These are phyloP conservation scores for Russula virescens DNA, from an alignment of 768 basidiomycete species.

Conservation along the genomic window DNA sequence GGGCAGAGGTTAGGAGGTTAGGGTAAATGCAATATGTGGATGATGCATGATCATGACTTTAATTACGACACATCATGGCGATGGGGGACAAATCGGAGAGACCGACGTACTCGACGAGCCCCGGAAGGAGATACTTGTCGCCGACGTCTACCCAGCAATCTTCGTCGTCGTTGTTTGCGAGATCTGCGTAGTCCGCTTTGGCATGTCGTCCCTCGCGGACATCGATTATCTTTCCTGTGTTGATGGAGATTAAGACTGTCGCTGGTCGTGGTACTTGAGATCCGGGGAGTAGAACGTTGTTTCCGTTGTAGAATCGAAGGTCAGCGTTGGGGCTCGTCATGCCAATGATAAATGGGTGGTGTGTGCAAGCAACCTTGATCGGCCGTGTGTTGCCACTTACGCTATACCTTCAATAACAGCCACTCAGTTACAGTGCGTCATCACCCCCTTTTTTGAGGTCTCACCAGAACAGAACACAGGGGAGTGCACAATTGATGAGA, in stretches of 20 bases:
- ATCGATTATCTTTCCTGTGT: conserved; percentile 38
- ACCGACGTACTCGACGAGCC: conserved; percentile 47
- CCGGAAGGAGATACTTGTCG: conserved; percentile 42
- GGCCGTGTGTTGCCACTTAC: too few relatives aligned
- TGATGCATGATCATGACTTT: neutral
- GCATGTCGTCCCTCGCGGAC: conserved; percentile 28
- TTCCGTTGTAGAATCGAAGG: conserved; percentile 12
- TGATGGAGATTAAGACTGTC: conserved; percentile 38
- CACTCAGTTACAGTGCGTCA: too few relatives aligned
- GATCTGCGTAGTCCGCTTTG: conserved; percentile 24
- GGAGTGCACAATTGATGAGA: too few relatives aligned
- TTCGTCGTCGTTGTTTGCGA: conserved; percentile 21
- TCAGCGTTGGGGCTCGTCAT: conserved; percentile 3
- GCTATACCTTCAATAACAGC: too few relatives aligned
- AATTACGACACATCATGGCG: neutral
- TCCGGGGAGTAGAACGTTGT: conserved; percentile 29
- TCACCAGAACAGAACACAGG: too few relatives aligned
- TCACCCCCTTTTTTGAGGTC: too few relatives aligned
- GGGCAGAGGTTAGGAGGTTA: too few relatives aligned
- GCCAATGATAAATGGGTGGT: neutral
- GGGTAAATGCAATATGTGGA: neutral
- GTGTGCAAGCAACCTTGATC: too few relatives aligned
- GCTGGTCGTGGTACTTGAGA: conserved; percentile 30
- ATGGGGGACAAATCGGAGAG: neutral
- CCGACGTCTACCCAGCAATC: conserved; percentile 35